A percentile compares a stretch with the other conserved stretches of the same genome.
These are phyloP conservation scores for Aspergillus taichungensis DNA, from an alignment of 495 filamentous ascomycete species.

Conservation along the genomic window DNA sequence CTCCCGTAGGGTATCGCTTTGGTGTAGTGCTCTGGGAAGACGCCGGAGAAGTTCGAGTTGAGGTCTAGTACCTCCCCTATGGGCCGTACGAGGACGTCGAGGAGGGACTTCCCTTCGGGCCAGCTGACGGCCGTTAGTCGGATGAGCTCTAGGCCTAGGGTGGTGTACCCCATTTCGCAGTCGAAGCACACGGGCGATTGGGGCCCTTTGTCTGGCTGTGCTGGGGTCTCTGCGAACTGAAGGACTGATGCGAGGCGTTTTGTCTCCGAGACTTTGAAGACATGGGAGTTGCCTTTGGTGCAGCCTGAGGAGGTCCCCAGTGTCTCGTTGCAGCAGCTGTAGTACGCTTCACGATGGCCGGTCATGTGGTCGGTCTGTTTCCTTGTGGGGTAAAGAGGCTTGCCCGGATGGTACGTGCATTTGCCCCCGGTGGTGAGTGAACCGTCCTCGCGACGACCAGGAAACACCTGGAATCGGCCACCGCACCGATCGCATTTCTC, in stretches of 20 bases:
- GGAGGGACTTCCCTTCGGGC: conserved; percentile 62
- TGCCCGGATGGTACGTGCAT: conserved; percentile 73
- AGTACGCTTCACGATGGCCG: conserved; percentile 45
- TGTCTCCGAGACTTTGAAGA: conserved; percentile 73
- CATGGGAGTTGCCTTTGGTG: conserved; percentile 57
- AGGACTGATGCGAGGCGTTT: conserved; percentile 69
- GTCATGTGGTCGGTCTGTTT: conserved; percentile 39
- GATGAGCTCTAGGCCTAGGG: conserved; percentile 75
- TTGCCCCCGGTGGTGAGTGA: conserved; percentile 63
- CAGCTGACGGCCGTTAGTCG: conserved; percentile 81
- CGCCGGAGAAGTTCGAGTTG: conserved; percentile 82
- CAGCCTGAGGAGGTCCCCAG: conserved; percentile 68
- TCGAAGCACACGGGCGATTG: conserved; percentile 66
- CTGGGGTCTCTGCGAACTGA: conserved; percentile 71
- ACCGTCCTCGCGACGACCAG: conserved; percentile 76
- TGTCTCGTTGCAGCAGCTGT: conserved; percentile 66
- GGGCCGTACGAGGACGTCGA: conserved; percentile 82
- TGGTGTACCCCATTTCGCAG: conserved; percentile 97
- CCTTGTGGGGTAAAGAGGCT: conserved; percentile 43
- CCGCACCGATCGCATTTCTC: conserved; percentile 85
- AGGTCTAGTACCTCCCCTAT: conserved; percentile 79
- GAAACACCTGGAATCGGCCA: conserved; percentile 84
- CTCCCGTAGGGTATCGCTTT: conserved; percentile 53
- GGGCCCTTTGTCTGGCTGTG: conserved; percentile 35
- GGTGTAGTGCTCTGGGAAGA: conserved; percentile 63